Conservation (phyloP, 192 early-diverging fungal species). For the Oehlia diaphana region DNA sequence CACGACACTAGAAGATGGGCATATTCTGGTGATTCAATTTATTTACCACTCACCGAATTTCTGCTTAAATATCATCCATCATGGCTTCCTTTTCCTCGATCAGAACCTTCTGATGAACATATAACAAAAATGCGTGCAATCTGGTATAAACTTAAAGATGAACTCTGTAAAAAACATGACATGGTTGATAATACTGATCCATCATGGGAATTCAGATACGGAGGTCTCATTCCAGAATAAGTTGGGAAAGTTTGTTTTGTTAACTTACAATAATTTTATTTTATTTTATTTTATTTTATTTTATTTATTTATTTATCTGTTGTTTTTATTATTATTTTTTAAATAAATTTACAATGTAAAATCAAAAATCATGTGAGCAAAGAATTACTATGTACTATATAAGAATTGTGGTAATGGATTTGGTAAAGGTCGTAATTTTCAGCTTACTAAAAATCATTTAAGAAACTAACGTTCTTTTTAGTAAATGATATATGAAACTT, state of each 20-base stretch:
- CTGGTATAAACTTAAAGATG: neutral
- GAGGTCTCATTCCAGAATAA: neutral
- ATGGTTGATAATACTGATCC: neutral
- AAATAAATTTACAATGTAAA: too few species aligned
- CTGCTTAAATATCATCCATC: neutral
- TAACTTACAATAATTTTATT: too few species aligned
- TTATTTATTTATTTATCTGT: too few species aligned
- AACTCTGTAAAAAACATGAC: neutral
- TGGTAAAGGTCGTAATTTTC: too few species aligned
- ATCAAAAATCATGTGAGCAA: too few species aligned
- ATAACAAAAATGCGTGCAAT: neutral
- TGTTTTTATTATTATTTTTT: too few species aligned
- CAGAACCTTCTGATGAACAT: neutral
- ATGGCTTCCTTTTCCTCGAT: neutral
- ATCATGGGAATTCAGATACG: neutral
- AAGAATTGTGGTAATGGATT: too few species aligned
- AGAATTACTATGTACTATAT: too few species aligned
- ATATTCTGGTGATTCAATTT: neutral
- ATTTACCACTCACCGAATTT: neutral
- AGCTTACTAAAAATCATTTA: too few species aligned
- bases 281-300: too few species aligned
- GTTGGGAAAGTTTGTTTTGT: neutral
- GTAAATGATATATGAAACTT: too few species aligned
- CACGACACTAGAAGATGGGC: neutral
- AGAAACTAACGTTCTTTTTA: too few species aligned